Conservation (phyloP, 495 filamentous ascomycete species). For the Massariosphaeria phaeospora region DNA sequence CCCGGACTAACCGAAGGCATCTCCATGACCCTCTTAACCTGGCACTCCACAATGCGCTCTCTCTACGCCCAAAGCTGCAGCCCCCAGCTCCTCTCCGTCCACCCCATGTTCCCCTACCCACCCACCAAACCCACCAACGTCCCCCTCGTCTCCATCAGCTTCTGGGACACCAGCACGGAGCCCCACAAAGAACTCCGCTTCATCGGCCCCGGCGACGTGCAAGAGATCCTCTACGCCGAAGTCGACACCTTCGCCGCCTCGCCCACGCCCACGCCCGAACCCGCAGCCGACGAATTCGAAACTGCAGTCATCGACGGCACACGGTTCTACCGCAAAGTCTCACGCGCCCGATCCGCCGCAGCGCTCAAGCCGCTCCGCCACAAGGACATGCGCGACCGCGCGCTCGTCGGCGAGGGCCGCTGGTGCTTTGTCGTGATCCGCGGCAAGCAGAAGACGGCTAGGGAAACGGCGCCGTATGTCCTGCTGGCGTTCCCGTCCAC, state of each 20-base stretch:
- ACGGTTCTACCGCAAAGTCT: no score
- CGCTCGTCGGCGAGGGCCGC: no score
- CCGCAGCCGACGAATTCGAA: not conserved
- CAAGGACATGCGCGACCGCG: no score
- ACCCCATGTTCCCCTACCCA: constrained; percentile 10
- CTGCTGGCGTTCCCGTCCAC: no score
- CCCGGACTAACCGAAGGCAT: not conserved
- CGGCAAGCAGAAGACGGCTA: no score
- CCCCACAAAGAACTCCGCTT: constrained; percentile 1
- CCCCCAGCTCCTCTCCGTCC: not conserved
- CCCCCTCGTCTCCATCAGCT: constrained; percentile 5
- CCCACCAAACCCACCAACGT: not conserved
- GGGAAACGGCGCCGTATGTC: no score
- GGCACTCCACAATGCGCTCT: not conserved
- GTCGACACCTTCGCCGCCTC: constrained; percentile 12
- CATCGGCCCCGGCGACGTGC: constrained; percentile 6
- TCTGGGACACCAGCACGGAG: constrained; percentile 5
- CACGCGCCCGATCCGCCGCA: no score
- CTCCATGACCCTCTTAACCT: not conserved
- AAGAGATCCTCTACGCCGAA: not conserved
- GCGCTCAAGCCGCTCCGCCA: no score
- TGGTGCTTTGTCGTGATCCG: no score
- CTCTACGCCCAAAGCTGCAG: not conserved
- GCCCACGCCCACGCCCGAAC: not conserved
- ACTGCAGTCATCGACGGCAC: no score